phyloP scores from a whole-genome alignment of 495 filamentous ascomycete genomes.

The Glonium stellatum region DNA sequence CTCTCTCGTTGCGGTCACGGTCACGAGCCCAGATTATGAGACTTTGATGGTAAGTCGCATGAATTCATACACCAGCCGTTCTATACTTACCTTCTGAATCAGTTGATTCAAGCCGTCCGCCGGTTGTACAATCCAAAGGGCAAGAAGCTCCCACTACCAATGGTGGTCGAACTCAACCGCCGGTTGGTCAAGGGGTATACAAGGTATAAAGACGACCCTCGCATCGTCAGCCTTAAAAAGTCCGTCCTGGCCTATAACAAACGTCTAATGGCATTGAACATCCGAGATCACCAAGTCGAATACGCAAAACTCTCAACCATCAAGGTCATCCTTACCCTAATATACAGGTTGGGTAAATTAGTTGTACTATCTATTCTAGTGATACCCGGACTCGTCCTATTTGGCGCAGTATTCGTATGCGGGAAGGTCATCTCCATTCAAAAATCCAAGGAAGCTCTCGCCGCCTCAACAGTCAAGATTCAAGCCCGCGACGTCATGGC shows the following conservation, averaged over 20 bases:
- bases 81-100: conserved; percentile 4
- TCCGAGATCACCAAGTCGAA: conserved; percentile 92
- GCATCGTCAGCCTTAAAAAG: conserved; percentile 71
- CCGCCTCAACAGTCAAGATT: conserved; percentile 88
- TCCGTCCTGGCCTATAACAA: conserved; percentile 83
- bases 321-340: conserved; percentile 65
- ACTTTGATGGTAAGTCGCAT: conserved; percentile 71
- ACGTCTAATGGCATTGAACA: conserved; percentile 72
- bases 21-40: conserved; percentile 91
- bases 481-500: conserved; percentile 93
- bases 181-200: conserved; percentile 87
- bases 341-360: conserved; percentile 76
- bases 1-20: conserved; percentile 78
- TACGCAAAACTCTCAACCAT: conserved; percentile 77
- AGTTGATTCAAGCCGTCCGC: conserved; percentile 87
- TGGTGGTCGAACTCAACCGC: conserved; percentile 93
- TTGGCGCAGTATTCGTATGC: conserved; percentile 83
- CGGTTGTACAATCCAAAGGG: conserved; percentile 88
- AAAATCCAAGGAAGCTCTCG: conserved; percentile 85
- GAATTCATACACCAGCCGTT: neutral
- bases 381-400: conserved; percentile 79
- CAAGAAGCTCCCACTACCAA: conserved; percentile 88
- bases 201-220: conserved; percentile 83
- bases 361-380: conserved; percentile 69
- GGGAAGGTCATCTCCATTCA: conserved; percentile 83